Conservation (phyloP, 2,329 filamentous ascomycete genomes). For the Colletotrichum aenigma region DNA sequence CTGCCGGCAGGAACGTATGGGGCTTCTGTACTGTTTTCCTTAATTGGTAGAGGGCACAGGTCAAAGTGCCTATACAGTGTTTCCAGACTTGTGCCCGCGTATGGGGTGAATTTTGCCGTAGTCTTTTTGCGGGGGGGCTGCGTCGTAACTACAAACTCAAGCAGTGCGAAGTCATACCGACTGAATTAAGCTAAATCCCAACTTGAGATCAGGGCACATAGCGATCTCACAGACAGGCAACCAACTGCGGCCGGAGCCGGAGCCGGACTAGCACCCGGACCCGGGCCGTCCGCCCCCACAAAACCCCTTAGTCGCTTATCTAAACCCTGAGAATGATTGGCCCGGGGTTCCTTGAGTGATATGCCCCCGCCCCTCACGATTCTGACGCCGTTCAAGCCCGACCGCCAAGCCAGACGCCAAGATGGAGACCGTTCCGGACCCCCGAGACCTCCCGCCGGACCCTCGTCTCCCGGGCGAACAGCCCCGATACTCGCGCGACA, state of each 20-base stretch:
- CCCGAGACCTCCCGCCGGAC: not conserved
- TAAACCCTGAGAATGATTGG: not conserved
- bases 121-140: not conserved
- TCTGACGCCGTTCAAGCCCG: not conserved
- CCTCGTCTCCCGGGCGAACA: not conserved
- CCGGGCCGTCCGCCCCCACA: not conserved
- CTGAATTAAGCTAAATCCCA: accelerated
- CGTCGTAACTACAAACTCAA: not conserved
- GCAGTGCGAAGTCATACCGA: not conserved
- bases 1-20: too few species aligned
- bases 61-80: too few species aligned
- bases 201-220: not conserved
- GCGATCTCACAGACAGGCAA: not conserved
- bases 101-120: too few species aligned
- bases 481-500: not conserved
- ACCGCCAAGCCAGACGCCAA: not conserved
- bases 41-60: too few species aligned
- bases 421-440: not conserved
- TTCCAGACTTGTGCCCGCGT: too few species aligned
- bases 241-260: not conserved
- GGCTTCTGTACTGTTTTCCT: too few species aligned
- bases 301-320: not conserved
- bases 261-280: not conserved
- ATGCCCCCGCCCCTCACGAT: not conserved
- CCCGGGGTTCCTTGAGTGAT: not conserved